A percentile compares a stretch with the other conserved stretches of the same genome.
These are phyloP conservation scores for Ascochyta viciae-villosae DNA, from an alignment of 2,329 filamentous ascomycete genomes.

Conservation along the genomic window DNA sequence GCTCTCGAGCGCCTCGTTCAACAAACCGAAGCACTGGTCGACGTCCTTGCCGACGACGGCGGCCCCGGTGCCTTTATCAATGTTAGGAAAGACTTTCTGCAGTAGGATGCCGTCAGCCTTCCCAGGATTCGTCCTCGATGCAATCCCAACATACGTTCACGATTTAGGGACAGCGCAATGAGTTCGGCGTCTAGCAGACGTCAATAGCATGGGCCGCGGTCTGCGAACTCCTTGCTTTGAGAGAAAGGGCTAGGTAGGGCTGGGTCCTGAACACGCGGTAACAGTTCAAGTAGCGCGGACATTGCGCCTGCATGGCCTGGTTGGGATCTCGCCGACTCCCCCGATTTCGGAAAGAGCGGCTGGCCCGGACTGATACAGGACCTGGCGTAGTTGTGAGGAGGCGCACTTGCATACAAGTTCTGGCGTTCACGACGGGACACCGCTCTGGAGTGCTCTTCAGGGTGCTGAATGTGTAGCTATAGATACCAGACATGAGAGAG, in stretches of 20 bases:
- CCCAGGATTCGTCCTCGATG: not conserved
- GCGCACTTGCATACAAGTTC: not conserved
- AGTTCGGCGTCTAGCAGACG: no score
- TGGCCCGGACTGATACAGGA: not conserved
- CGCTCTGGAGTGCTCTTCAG: not conserved
- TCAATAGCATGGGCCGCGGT: no score
- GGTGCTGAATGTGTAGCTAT: not conserved
- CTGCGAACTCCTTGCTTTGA: no score
- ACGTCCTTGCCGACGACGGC: slow-evolving; percentile 79
- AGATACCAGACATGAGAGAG: not conserved
- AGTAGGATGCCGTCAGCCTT: slow-evolving; percentile 22
- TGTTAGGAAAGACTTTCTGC: slow-evolving; percentile 53
- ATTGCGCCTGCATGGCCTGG: no score
- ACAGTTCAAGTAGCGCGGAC: not conserved
- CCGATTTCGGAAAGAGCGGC: not conserved
- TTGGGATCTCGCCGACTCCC: not conserved
- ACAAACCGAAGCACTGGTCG: slow-evolving; percentile 85
- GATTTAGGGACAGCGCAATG: no score
- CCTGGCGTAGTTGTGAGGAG: not conserved
- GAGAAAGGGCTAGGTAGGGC: not conserved
- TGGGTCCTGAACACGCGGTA: not conserved
- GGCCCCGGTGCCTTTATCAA: slow-evolving; percentile 85
- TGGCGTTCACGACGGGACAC: not conserved
- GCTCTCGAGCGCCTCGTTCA: slow-evolving; percentile 85
- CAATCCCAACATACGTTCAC: not conserved